Conservation (phyloP, 352 stramenopile genomes). For the Phytophthora nicotianae region DNA sequence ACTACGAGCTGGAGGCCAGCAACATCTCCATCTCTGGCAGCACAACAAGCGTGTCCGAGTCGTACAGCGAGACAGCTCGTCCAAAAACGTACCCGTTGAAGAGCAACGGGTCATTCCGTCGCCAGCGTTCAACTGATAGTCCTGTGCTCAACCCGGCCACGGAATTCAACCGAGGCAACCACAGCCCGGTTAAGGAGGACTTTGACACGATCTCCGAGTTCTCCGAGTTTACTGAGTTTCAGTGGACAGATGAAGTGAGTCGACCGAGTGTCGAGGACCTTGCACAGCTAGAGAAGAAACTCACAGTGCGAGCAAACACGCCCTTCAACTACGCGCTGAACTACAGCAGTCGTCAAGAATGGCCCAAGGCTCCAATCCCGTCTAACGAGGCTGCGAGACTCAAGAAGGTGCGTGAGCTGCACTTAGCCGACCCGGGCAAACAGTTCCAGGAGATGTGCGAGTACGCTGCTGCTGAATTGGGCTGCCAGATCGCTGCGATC, state of each 20-base stretch:
- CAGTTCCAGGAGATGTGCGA: constrained; percentile 91
- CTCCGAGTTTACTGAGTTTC: constrained; percentile 55
- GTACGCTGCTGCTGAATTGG: constrained; percentile 79
- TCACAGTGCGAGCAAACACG: constrained; percentile 76
- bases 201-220: constrained; percentile 36
- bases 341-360: constrained; percentile 83
- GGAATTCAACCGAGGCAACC: constrained; percentile 52
- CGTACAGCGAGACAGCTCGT: constrained; percentile 50
- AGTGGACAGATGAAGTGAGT: constrained; percentile 39
- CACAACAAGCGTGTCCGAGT: constrained; percentile 53
- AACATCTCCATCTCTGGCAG: constrained; percentile 31
- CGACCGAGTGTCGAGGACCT: constrained; percentile 60
- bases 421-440: constrained; percentile 73
- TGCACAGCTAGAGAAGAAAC: constrained; percentile 58
- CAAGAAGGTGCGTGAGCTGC: constrained; percentile 73
- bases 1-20: constrained; percentile 52
- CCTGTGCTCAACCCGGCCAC: constrained; percentile 30
- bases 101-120: constrained; percentile 36
- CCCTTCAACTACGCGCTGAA: constrained; percentile 81
- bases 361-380: constrained; percentile 80
- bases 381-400: constrained; percentile 67
- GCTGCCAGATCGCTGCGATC: constrained; percentile 81
- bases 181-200: constrained; percentile 27
- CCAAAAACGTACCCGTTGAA: constrained; percentile 58
- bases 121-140: constrained; percentile 22